Evolutionary conservation across 345 rosid species (phyloP).

Genomic region (Brassica cretica): DNA sequence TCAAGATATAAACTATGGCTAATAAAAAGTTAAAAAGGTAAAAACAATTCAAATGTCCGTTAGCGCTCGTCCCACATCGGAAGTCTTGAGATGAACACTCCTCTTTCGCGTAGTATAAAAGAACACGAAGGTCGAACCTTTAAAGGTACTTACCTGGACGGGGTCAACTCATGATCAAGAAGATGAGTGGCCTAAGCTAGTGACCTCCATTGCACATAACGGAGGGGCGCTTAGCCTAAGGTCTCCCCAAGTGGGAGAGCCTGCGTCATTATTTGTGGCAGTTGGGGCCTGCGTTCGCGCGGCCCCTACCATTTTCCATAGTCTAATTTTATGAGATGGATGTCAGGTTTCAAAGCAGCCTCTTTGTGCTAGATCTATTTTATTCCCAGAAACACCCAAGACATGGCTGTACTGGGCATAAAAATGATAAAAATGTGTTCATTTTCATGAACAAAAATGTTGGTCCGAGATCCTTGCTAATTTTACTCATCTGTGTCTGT

Average conservation of each 20-base stretch:
- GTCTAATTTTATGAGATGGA: background rate
- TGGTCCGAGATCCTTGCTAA: background rate
- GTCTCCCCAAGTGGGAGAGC: conserved; percentile 52
- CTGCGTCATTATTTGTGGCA: conserved; percentile 59
- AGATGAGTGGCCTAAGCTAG: conserved; percentile 41
- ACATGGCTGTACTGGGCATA: too few species aligned
- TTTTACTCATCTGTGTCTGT: background rate
- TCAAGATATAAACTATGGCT: background rate
- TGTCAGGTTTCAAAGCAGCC: too few species aligned
- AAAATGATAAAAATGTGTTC: too few species aligned
- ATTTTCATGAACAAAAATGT: background rate
- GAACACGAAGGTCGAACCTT: fast-evolving
- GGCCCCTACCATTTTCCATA: conserved; percentile 27
- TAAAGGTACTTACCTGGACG: conserved; percentile 39
- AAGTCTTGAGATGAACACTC: background rate
- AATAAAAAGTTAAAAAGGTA: background rate
- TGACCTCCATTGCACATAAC: conserved; percentile 35
- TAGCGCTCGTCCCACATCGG: conserved; percentile 24
- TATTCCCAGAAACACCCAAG: too few species aligned
- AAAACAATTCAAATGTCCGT: background rate
- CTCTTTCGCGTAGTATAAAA: background rate
- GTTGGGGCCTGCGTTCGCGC: conserved; percentile 61
- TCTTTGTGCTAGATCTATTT: too few species aligned
- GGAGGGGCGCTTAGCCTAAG: conserved; percentile 38
- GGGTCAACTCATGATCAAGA: conserved; percentile 35